These are phyloP conservation scores for Vaucheria bursata DNA, from an alignment of 352 stramenopile species.

Conservation along the genomic window DNA sequence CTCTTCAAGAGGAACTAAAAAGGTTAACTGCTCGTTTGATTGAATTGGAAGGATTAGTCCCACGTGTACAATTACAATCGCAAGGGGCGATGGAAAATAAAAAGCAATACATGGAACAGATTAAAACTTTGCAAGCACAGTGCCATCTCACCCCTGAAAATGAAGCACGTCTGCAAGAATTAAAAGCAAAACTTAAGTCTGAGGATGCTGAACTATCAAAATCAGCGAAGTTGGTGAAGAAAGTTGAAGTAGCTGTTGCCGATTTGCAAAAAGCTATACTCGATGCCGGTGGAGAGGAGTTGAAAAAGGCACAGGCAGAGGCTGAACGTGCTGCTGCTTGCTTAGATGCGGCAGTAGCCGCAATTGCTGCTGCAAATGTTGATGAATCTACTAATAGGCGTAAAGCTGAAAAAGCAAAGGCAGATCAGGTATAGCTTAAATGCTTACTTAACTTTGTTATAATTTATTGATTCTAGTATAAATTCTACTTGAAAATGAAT, in stretches of 20 bases:
- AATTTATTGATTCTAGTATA: too few relatives aligned
- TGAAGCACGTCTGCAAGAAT: conserved; percentile 67
- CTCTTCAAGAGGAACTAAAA: neutral
- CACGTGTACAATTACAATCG: conserved; percentile 3
- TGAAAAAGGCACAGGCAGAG: conserved; percentile 79
- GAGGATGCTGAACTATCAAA: conserved; percentile 71
- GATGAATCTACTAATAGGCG: too few relatives aligned
- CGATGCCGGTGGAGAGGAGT: conserved; percentile 78
- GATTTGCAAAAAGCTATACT: conserved; percentile 87
- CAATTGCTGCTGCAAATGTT: neutral
- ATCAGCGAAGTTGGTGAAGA: conserved; percentile 20
- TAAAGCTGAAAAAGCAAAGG: too few relatives aligned
- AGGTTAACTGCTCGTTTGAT: neutral
- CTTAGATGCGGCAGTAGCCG: neutral
- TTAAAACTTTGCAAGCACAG: conserved; percentile 48
- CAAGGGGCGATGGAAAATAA: neutral
- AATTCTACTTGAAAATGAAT: too few relatives aligned
- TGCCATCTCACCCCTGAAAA: conserved; percentile 72
- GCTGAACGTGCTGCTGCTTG: conserved; percentile 51
- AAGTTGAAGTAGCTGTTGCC: conserved; percentile 63
- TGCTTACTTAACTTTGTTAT: too few relatives aligned
- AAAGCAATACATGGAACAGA: conserved; percentile 30
- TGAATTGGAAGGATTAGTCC: conserved; percentile 19
- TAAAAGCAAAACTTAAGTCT: conserved; percentile 67
- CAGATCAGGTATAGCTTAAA: conserved; percentile 33